Evolutionary conservation across 2,329 filamentous ascomycete species (phyloP).

Genomic region (Monosporascus sp.): DNA sequence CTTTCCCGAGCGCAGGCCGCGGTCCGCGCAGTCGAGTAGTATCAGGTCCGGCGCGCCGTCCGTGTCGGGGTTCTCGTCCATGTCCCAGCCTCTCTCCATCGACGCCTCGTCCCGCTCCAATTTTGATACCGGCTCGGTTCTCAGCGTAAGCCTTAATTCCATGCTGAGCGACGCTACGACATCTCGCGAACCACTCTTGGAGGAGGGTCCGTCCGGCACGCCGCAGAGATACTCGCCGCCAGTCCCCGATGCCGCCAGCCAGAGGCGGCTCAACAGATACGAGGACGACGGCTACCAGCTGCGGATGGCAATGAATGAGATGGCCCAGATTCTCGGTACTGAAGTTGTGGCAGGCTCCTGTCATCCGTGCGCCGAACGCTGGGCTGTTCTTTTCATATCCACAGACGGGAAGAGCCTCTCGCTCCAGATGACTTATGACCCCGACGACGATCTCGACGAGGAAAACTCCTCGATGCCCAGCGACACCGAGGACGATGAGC

Average conservation of each 20-base stretch:
- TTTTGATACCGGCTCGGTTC: slow-evolving; percentile 62
- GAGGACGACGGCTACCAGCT: slow-evolving; percentile 63
- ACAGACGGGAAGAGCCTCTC: slow-evolving; percentile 65
- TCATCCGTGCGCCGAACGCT: slow-evolving; percentile 77
- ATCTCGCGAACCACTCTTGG: slow-evolving; percentile 58
- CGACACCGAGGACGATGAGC: slow-evolving; percentile 58
- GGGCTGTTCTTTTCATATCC: slow-evolving; percentile 77
- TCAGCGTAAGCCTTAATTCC: slow-evolving; percentile 69
- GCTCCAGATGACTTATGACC: slow-evolving; percentile 67
- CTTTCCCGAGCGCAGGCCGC: slow-evolving; percentile 68
- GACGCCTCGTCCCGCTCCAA: slow-evolving; percentile 47
- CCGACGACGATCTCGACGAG: slow-evolving; percentile 58
- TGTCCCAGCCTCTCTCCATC: slow-evolving; percentile 64
- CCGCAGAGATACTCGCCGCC: slow-evolving; percentile 52
- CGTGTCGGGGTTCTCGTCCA: slow-evolving; percentile 61
- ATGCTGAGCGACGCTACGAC: slow-evolving; percentile 65
- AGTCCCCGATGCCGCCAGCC: slow-evolving; percentile 38
- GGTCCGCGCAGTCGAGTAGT: slow-evolving; percentile 56
- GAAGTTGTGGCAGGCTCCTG: slow-evolving; percentile 62
- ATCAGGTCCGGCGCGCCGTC: slow-evolving; percentile 63
- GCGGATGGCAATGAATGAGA: slow-evolving; percentile 63
- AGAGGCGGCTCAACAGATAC: slow-evolving; percentile 44
- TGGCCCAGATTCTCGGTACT: slow-evolving; percentile 59
- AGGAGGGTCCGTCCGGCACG: slow-evolving; percentile 45
- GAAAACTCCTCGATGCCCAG: slow-evolving; percentile 58